phyloP scores from a whole-genome alignment of 192 early-diverging fungal genomes.

The Lunasporangiospora selenospora region DNA sequence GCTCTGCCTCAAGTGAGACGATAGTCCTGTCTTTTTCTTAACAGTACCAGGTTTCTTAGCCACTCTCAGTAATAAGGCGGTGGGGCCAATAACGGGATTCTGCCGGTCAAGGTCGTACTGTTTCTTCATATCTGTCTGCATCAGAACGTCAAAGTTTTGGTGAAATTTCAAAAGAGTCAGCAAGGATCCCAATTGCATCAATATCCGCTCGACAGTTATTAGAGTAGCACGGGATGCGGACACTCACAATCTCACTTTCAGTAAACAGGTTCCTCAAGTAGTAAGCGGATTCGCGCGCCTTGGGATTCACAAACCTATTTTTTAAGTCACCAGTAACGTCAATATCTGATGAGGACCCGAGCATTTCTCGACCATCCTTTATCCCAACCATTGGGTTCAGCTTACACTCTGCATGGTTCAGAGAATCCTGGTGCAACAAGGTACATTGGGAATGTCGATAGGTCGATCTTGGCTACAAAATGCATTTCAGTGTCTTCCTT shows the following conservation, averaged over 20 bases:
- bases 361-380: no score
- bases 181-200: no score
- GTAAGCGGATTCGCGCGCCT: background rate
- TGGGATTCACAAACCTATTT: background rate
- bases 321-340: no score
- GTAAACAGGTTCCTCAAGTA: constrained; percentile 20
- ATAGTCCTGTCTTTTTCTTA: constrained; percentile 7
- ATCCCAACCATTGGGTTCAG: background rate
- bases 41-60: constrained; percentile 1
- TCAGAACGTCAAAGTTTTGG: background rate
- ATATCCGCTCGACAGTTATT: no score
- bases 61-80: constrained; percentile 16
- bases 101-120: background rate
- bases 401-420: constrained; percentile 30
- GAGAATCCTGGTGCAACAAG: constrained; percentile 17
- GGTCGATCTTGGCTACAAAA: constrained; percentile 20
- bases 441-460: constrained; percentile 18
- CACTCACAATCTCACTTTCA: constrained; percentile 21
- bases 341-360: no score
- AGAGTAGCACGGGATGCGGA: no score
- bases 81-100: constrained; percentile 12
- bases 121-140: constrained; percentile 19
- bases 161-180: no score
- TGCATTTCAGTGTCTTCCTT: constrained; percentile 37
- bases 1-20: background rate